Conservation (phyloP, 768 basidiomycete genomes). For the Phylloporus arenicola region DNA sequence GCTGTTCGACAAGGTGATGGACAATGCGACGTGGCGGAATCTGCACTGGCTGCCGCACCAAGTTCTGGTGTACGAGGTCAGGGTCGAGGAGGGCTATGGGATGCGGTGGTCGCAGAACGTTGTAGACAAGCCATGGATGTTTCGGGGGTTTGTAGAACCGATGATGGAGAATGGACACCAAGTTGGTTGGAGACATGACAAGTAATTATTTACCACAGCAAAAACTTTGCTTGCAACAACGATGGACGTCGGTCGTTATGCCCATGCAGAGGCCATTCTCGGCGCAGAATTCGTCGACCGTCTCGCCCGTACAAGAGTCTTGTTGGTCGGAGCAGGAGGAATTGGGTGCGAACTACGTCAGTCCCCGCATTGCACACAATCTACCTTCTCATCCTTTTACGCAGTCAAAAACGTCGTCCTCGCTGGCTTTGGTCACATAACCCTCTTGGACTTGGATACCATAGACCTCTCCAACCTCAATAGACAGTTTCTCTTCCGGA, state of each 20-base stretch:
- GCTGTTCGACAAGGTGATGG: slow-evolving; percentile 51
- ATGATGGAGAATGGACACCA: slow-evolving; percentile 67
- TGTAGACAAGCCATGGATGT: slow-evolving; percentile 33
- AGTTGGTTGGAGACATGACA: slow-evolving; percentile 49
- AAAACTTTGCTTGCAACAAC: neutral
- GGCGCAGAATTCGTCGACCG: slow-evolving; percentile 63
- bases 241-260: slow-evolving; percentile 36
- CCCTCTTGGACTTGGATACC: slow-evolving; percentile 92
- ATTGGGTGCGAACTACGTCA: slow-evolving; percentile 94
- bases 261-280: slow-evolving; percentile 73
- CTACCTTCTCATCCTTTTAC: neutral
- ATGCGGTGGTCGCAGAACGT: slow-evolving; percentile 59
- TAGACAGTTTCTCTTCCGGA: slow-evolving; percentile 92
- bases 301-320: slow-evolving; percentile 60
- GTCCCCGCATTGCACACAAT: slow-evolving; percentile 23
- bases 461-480: slow-evolving; percentile 98
- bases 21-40: slow-evolving; percentile 54
- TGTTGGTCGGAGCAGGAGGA: slow-evolving; percentile 93
- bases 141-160: slow-evolving; percentile 63
- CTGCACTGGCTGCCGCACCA: slow-evolving; percentile 62
- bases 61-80: slow-evolving; percentile 56
- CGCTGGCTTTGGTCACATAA: slow-evolving; percentile 88
- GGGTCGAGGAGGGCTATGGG: slow-evolving; percentile 58
- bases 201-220: neutral
- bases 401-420: slow-evolving; percentile 94